phyloP scores from a whole-genome alignment of 768 basidiomycete genomes.

The Agaricus blazei region DNA sequence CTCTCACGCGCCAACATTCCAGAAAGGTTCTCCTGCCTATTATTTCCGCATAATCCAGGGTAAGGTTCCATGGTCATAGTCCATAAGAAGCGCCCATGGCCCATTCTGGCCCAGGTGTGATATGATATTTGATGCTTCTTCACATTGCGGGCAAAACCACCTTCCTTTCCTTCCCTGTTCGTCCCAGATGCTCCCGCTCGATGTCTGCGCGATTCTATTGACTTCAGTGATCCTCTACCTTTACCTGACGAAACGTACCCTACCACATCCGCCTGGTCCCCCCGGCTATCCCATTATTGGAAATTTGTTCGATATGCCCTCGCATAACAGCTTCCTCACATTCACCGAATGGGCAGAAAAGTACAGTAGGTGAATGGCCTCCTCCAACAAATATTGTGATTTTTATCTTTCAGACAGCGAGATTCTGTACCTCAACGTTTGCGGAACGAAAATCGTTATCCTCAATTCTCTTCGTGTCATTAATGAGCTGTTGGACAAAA shows the following conservation, averaged over 20 bases:
- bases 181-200: not conserved
- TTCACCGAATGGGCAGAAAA: slow-evolving; percentile 9
- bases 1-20: not conserved
- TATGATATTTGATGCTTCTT: not conserved
- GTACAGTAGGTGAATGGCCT: slow-evolving; percentile 4
- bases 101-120: not conserved
- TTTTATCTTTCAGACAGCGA: slow-evolving; percentile 8
- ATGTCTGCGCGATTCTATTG: not conserved
- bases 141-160: not conserved
- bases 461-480: slow-evolving; percentile 38
- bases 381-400: not conserved
- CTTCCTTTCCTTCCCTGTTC: not conserved
- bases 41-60: not conserved
- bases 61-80: not conserved
- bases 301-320: slow-evolving; percentile 10
- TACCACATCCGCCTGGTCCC: slow-evolving; percentile 7
- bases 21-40: not conserved
- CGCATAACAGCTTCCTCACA: not conserved
- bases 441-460: slow-evolving; percentile 31
- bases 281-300: slow-evolving; percentile 9
- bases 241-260: not conserved
- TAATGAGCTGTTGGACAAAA: slow-evolving; percentile 40
- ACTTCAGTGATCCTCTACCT: not conserved
- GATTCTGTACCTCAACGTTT: slow-evolving; percentile 12
- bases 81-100: not conserved